Base-by-base conservation (phyloP, 345 rosid genomes). In the Gossypium anomalum region DNA sequence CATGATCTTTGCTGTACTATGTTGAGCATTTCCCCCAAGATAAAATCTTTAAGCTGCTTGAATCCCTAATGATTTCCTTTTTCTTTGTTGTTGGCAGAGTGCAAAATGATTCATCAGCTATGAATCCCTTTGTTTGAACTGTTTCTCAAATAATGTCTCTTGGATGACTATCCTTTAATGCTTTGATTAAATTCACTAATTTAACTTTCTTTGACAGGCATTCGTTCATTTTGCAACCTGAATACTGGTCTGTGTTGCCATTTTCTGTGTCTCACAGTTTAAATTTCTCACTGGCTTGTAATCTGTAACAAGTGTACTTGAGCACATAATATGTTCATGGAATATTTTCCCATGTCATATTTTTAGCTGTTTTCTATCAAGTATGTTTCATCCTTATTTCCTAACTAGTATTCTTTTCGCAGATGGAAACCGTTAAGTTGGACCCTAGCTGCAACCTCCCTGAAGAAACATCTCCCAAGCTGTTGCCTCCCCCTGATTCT, bases 341-440 rank as follows among this genome's bases (percentile, higher is more conserved):
- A 45, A 45, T 45, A 2, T 45, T 45, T 45, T 11, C 13, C 49
- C 41, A 34, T 34, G 41, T 34, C 41, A 34, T 34, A 34, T 34
- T 34, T 34, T 34, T 34, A 34, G 41, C 41, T 34, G 41, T 34
- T 34, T 34, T 34, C 41, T 34, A 34, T 34, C 41, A 34, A 34
- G 7, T 45, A 45, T 45, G 49, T 45, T 2, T 9, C 41, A 16
- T 19, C 48, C 7, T 14, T 63, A 48, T 64, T 61, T 45, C 44
- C 71, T 65, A 64, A 3, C 43, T 29, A 34, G 5, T 57, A 56
- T 65, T 19, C 20, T 66, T 69, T 70, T 76, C 70, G 61, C 87
- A 77, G 85, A 77, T 85, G 85, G 89, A 77, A 49, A 74, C 81
- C n/a, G 79, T 41, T 85, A 73, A 62, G 61, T 70, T 55, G 74